Base-by-base conservation (phyloP, 2,329 filamentous ascomycete genomes). In the Fonsecaea erecta region DNA sequence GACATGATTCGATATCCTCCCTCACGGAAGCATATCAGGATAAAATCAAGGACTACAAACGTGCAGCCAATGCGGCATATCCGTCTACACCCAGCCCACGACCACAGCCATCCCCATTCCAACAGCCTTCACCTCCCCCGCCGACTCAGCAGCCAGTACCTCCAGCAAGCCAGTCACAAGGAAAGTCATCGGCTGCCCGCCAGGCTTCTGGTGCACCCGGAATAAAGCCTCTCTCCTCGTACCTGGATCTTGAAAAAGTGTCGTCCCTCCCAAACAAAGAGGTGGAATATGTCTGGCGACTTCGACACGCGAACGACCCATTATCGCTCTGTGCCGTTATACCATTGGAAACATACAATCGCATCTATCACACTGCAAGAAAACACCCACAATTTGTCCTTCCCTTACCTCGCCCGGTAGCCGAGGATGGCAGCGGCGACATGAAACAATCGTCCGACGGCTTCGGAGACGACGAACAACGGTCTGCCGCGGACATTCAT, bases 341-440 rank as follows among this genome's bases (percentile, higher is more conserved):
- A 63, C 90, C 92, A 0, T 77, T 89, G 2, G 76, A 84, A 1
- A 91, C 89, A n/a, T 98, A 93, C 81, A 76, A 81, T 35, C 83
- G 86, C 58, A 92, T 99, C 75, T 86, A 89, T 68, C 76, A 80
- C 0, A 87, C 88, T 1, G 95, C 93, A 14, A 87, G 87, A 69
- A 82, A 82, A 58, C 86, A 94, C 76, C 95, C 95, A 14, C 89
- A 93, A 72, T 99, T 99, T 80, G 89, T 99, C 62, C 86, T 99
- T 1, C 95, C 95, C 0, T 85, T 98, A 6, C 70, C 91, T 85
- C 77, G 82, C 75, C 69, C 71, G 1, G 60, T 68, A 35, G 72
- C 70, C 8, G 67, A 70, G 21, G 62, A 69, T 51, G 66, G 69
- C 7, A 65, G 68, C 30, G 69, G 70, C 7, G 70, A 72, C 48